phyloP scores from a whole-genome alignment of 1,284 basidiomycete species.

The Boletellus deceptivus region DNA sequence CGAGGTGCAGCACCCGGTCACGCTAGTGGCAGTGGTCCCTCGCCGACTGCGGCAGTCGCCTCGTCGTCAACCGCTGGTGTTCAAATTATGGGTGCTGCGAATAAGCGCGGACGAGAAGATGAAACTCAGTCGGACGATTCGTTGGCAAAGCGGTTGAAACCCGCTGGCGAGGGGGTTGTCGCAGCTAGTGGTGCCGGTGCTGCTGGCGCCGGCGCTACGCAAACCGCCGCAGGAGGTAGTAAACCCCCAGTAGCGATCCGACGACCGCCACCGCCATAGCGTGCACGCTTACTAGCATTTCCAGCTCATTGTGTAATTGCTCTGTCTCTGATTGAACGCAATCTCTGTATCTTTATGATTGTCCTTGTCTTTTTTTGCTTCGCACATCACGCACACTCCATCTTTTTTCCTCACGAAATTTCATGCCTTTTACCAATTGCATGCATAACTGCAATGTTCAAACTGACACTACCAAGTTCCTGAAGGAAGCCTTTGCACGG shows the following conservation, averaged over 20 bases:
- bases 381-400: no score
- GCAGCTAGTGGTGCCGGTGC: not conserved
- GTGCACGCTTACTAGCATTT: not conserved
- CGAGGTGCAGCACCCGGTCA: constrained; percentile 43
- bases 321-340: not conserved
- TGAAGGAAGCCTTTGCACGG: no score
- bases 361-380: no score
- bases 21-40: constrained; percentile 35
- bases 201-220: not conserved
- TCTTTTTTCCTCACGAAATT: no score
- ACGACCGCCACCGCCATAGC: constrained; percentile 29
- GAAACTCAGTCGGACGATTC: constrained; percentile 51
- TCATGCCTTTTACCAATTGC: no score
- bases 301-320: no score
- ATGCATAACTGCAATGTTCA: no score
- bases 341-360: not conserved
- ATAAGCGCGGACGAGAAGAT: constrained; percentile 66
- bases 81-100: constrained; percentile 65
- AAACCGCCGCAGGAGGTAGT: constrained; percentile 6
- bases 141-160: constrained; percentile 69
- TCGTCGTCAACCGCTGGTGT: constrained; percentile 36
- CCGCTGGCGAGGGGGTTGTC: constrained; percentile 33
- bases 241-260: constrained; percentile 37
- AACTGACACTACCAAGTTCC: no score
- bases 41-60: constrained; percentile 17